Evolutionary conservation across 2,329 filamentous ascomycete species (phyloP), one percentile per base, ranked within the genome.

Genomic region (Aspergillus glaucus): DNA sequence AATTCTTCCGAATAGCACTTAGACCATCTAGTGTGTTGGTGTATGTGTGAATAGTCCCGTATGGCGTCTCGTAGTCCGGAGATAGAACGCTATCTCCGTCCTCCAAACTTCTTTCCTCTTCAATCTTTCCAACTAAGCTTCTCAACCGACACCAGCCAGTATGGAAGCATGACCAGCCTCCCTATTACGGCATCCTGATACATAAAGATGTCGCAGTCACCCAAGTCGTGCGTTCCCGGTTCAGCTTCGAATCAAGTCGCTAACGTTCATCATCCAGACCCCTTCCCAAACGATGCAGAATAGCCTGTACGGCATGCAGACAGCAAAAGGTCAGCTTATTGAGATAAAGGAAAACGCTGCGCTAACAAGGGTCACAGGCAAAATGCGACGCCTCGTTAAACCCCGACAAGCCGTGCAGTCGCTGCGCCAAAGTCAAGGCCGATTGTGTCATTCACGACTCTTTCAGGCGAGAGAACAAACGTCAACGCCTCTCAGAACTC

Each of bases 391-490:
- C 68, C 2, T 68, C 64, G 41, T 43, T 69, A 17, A 61, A 65
- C 47, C 62, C 61, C 6, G 59, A 58, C 37, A 52, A 62, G 22
- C 65, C 68, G 12, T 73, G 70, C 50, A 58, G 64, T 28, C 61
- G 70, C 46, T 73, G 70, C 49, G 58, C 56, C 19, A 71, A 66
- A 49, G 61, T 71, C 49, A 59, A 63, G 36, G 54, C 61, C 8
- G 45, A 56, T 17, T 73, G 70, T 48, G 57, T 67, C 24, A 62
- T 73, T n/a, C 71, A 69, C 1, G 69, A 71, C 21, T 66, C 65
- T 4, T 73, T 73, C 59, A 70, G 65, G 40, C 57, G 70, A 45
- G 69, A 73, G 48, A 66, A 72, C 48, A 73, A 73, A 50, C 66
- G 70, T 43, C 64, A 66, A 52, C 61, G 67, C 36, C 55, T 71